phyloP scores from a whole-genome alignment of 2,329 filamentous ascomycete genomes.

The Colletotrichum tofieldiae region DNA sequence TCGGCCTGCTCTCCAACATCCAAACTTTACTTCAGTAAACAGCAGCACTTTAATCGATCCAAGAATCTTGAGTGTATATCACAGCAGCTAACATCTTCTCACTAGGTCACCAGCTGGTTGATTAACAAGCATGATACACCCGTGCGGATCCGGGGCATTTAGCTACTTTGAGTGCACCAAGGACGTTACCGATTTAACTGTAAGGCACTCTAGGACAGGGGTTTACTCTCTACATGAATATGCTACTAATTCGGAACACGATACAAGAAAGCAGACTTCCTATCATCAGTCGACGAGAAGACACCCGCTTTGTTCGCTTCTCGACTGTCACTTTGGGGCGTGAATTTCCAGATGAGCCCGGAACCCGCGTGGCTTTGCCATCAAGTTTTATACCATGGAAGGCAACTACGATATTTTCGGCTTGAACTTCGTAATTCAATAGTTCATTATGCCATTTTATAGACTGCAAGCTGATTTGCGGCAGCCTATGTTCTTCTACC shows the following conservation, averaged over 20 bases:
- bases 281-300: constrained; percentile 70
- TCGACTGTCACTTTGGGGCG: constrained; percentile 81
- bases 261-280: constrained; percentile 48
- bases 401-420: constrained; percentile 62
- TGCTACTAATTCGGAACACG: constrained; percentile 39
- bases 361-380: constrained; percentile 73
- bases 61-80: constrained; percentile 62
- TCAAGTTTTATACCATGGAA: constrained; percentile 34
- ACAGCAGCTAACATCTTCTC: neutral
- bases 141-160: constrained; percentile 56
- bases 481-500: constrained; percentile 59
- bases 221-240: neutral
- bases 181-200: constrained; percentile 63
- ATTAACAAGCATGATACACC: constrained; percentile 50
- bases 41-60: constrained; percentile 71
- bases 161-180: constrained; percentile 63
- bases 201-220: constrained; percentile 25
- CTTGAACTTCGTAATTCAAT: constrained; percentile 54
- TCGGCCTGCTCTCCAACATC: neutral
- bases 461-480: neutral
- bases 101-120: neutral
- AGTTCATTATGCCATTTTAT: neutral
- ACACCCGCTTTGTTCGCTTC: constrained; percentile 74
- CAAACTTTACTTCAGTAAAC: constrained; percentile 52
- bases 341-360: constrained; percentile 78